Percentiles rank a stretch among this genome's conserved stretches.
Evolutionary conservation across 2,329 filamentous ascomycete species (phyloP).

Genomic region (Lasiodiplodia gonubiensis): DNA sequence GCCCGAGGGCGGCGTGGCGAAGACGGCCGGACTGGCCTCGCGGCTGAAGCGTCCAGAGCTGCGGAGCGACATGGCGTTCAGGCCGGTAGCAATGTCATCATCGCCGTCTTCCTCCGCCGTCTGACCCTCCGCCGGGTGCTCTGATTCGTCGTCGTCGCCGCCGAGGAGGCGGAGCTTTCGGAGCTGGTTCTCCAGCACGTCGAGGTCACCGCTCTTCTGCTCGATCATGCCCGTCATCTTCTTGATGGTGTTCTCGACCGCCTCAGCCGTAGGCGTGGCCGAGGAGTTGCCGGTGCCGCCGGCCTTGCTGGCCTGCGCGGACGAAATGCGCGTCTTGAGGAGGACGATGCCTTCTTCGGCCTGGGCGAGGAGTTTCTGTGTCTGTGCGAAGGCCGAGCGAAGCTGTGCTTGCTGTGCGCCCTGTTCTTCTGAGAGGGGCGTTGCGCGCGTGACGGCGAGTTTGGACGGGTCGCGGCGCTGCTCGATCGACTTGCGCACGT

Average conservation of each 20-base stretch:
- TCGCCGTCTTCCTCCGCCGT: not conserved
- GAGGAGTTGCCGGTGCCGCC: constrained; percentile 46
- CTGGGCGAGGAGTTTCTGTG: constrained; percentile 76
- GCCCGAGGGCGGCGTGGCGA: constrained; percentile 46
- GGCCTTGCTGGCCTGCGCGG: constrained; percentile 57
- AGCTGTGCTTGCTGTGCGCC: constrained; percentile 83
- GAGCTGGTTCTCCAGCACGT: constrained; percentile 87
- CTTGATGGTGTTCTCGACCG: constrained; percentile 85
- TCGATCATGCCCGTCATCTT: constrained; percentile 95
- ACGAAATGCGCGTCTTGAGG: constrained; percentile 77
- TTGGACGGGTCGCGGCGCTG: constrained; percentile 71
- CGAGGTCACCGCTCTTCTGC: constrained; percentile 87
- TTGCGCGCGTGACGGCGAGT: constrained; percentile 66
- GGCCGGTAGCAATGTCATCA: constrained; percentile 29
- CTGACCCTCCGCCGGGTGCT: constrained; percentile 33
- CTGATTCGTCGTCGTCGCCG: constrained; percentile 31
- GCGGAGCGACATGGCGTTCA: constrained; percentile 26
- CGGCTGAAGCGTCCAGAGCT: constrained; percentile 32
- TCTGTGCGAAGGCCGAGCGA: constrained; percentile 73
- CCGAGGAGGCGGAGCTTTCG: constrained; percentile 61
- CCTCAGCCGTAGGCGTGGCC: constrained; percentile 81
- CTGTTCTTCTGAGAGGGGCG: constrained; percentile 85
- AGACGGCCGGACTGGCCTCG: constrained; percentile 38
- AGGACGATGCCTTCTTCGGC: constrained; percentile 81
- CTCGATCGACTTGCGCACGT: constrained; percentile 77